Evolutionary conservation across 83 land plant genomes (phyloP).

Genomic region (Larix sibirica): DNA sequence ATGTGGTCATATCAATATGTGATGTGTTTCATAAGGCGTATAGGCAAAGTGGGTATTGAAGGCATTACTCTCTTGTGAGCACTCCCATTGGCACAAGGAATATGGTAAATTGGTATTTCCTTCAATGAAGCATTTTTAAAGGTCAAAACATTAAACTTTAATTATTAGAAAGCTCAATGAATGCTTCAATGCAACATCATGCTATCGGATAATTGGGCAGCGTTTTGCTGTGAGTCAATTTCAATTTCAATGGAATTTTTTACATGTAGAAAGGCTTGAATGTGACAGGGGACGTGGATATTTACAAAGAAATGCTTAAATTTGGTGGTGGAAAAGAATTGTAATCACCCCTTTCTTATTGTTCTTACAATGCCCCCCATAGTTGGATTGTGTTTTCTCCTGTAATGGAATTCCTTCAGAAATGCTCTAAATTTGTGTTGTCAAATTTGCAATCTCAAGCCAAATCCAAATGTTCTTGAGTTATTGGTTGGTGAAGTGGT

Average conservation of each 20-base stretch:
- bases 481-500: no score
- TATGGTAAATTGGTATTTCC: conserved; percentile 31
- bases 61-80: no score
- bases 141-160: conserved; percentile 20
- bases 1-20: no score
- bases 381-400: background rate
- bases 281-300: conserved; percentile 88
- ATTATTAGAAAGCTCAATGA: background rate
- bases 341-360: conserved; percentile 15
- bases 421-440: background rate
- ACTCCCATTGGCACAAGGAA: no score
- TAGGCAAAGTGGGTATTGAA: no score
- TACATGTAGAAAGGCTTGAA: conserved; percentile 68
- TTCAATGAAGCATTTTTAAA: conserved; percentile 89
- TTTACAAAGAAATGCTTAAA: conserved; percentile 92
- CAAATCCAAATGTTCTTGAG: no score
- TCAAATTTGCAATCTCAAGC: no score
- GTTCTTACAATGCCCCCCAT: background rate
- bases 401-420: background rate
- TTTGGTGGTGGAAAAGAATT: conserved; percentile 98
- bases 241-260: background rate
- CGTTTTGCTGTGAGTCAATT: no score
- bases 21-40: no score
- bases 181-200: background rate
- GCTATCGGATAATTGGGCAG: no score